Percentiles rank a stretch among this genome's conserved stretches.
Evolutionary conservation across 176 grass and related monocot species (phyloP).

Genomic region (Zea luxurians): DNA sequence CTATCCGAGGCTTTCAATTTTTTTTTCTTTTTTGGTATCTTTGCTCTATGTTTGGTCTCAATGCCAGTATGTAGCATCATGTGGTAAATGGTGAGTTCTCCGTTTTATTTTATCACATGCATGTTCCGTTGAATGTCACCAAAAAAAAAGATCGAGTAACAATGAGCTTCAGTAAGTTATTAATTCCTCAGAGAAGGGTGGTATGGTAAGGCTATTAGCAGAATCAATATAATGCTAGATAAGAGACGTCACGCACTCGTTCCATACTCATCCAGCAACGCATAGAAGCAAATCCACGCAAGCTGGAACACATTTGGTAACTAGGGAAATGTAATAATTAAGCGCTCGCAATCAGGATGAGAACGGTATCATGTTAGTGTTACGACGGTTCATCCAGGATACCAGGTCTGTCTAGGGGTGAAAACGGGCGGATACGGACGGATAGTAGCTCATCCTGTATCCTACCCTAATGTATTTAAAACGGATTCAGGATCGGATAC

Average conservation of each 20-base stretch:
- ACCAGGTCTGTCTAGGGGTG: too few species aligned
- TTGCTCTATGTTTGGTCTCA: constrained; percentile 27
- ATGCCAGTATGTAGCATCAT: constrained; percentile 25
- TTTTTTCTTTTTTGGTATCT: constrained; percentile 52
- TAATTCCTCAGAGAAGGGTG: not conserved
- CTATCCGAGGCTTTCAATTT: constrained; percentile 30
- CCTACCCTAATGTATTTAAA: too few species aligned
- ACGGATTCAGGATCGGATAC: too few species aligned
- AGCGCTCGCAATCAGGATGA: too few species aligned
- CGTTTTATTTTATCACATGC: not conserved
- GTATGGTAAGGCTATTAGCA: not conserved
- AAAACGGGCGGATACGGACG: too few species aligned
- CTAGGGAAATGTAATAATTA: not conserved
- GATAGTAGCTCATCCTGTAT: too few species aligned
- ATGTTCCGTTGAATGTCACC: constrained; percentile 19
- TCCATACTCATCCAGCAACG: constrained; percentile 2
- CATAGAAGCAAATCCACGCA: constrained; percentile 28
- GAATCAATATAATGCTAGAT: not conserved
- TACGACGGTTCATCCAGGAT: too few species aligned
- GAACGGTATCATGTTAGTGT: too few species aligned
- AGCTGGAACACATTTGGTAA: constrained; percentile 14
- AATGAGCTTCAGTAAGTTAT: not conserved
- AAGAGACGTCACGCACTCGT: not conserved
- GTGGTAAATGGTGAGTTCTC: constrained; percentile 8
- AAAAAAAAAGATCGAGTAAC: constrained; percentile 10